phyloP scores from a whole-genome alignment of 768 basidiomycete species.

The Lactarius tabidus region DNA sequence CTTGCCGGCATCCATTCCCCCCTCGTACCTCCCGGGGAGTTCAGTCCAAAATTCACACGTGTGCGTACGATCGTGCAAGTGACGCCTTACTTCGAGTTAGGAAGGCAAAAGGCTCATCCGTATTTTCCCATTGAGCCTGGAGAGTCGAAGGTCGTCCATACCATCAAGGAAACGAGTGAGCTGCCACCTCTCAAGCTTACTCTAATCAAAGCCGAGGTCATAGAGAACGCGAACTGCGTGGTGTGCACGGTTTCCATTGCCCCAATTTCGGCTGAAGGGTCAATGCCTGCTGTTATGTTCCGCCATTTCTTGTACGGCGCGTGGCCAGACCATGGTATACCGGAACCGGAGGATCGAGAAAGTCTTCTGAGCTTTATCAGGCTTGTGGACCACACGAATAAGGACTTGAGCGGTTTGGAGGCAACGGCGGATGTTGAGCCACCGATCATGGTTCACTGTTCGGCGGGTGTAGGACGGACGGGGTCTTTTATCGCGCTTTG shows the following conservation, averaged over 20 bases:
- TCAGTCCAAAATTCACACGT: slow-evolving; percentile 35
- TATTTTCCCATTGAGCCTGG: slow-evolving; percentile 70
- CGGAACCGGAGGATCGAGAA: slow-evolving; percentile 52
- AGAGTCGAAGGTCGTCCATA: slow-evolving; percentile 40
- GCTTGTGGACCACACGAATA: slow-evolving; percentile 63
- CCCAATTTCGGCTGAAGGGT: slow-evolving; percentile 31
- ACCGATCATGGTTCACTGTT: slow-evolving; percentile 81
- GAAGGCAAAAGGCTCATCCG: slow-evolving; percentile 66
- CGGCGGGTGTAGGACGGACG: slow-evolving; percentile 84
- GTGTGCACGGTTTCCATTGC: slow-evolving; percentile 57
- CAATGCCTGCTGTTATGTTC: slow-evolving; percentile 46
- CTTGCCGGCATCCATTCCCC: slow-evolving; percentile 45
- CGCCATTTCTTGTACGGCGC: slow-evolving; percentile 68
- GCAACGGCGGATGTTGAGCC: slow-evolving; percentile 50
- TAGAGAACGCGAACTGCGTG: slow-evolving; percentile 57
- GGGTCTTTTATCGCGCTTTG: slow-evolving; percentile 81
- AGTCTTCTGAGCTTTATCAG: slow-evolving; percentile 57
- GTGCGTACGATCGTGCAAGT: slow-evolving; percentile 80
- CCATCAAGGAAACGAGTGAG: slow-evolving; percentile 40
- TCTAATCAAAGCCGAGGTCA: slow-evolving; percentile 41
- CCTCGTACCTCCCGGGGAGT: slow-evolving; percentile 30
- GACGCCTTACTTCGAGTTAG: slow-evolving; percentile 65
- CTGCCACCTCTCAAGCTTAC: slow-evolving; percentile 52
- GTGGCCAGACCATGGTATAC: slow-evolving; percentile 89
- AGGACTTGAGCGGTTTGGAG: slow-evolving; percentile 36